Percentiles rank a stretch among this genome's conserved stretches.
Conservation (phyloP, 106 monocot genomes). For the Posidonia australis region DNA sequence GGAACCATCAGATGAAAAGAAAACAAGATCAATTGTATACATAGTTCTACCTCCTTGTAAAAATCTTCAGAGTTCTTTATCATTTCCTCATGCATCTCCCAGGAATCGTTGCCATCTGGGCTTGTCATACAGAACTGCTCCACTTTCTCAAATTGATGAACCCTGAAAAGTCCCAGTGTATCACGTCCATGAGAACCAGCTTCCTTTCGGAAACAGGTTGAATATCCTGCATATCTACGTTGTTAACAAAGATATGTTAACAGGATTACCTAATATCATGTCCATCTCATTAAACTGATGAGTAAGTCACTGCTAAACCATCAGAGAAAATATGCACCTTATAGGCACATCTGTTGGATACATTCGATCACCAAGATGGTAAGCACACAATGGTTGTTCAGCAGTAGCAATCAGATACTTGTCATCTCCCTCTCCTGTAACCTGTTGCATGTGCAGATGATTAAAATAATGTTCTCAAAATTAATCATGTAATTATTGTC, state of each 20-base stretch:
- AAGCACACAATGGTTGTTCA: constrained; percentile 93
- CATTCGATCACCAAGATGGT: constrained; percentile 66
- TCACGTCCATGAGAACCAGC: constrained; percentile 95
- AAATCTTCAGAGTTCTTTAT: constrained; percentile 90
- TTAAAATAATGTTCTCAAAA: neutral
- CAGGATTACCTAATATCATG: too few relatives aligned
- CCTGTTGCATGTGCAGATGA: constrained; percentile 27
- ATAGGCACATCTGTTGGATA: constrained; percentile 66
- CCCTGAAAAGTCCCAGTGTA: constrained; percentile 86
- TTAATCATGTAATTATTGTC: neutral
- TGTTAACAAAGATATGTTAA: neutral
- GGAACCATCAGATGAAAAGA: too few relatives aligned
- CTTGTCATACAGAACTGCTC: constrained; percentile 92
- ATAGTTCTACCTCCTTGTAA: constrained; percentile 50
- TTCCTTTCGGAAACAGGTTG: constrained; percentile 95
- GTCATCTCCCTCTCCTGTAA: constrained; percentile 94
- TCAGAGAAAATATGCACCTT: constrained; percentile 22
- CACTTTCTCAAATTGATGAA: constrained; percentile 97
- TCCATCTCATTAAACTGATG: too few relatives aligned
- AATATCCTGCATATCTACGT: constrained; percentile 87
- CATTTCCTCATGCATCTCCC: constrained; percentile 99
- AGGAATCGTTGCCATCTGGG: constrained; percentile 76
- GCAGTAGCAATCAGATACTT: constrained; percentile 97
- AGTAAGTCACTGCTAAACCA: neutral
- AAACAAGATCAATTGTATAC: neutral